phyloP scores from a whole-genome alignment of 2,329 filamentous ascomycete species.

The Dothistroma pini region DNA sequence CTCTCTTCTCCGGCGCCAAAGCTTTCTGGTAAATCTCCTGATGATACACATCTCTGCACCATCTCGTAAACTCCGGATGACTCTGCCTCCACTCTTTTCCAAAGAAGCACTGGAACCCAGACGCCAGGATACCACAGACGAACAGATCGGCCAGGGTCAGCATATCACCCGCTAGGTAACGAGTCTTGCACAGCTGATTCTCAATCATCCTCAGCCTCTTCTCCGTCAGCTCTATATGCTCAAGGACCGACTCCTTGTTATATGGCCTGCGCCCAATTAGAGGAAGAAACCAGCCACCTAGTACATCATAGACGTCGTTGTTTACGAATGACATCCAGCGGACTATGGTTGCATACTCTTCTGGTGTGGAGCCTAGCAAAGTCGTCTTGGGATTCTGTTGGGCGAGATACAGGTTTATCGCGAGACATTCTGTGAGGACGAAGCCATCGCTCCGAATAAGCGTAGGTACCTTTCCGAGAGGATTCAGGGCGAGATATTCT shows the following conservation, averaged over 20 bases:
- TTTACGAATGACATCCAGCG: not conserved
- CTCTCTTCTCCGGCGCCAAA: conserved; percentile 1
- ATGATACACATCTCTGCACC: not conserved
- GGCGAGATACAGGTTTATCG: not conserved
- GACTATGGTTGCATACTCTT: not conserved
- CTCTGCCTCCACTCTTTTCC: not conserved
- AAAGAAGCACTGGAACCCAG: not conserved
- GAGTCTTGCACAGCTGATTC: not conserved
- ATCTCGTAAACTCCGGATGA: not conserved
- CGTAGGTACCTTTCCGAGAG: not conserved
- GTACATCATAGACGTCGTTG: not conserved
- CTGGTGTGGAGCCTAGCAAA: not conserved
- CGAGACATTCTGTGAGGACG: not conserved
- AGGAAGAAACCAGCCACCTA: not conserved
- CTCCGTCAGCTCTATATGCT: not conserved
- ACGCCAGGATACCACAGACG: not conserved
- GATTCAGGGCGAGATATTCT: not conserved
- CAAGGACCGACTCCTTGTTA: not conserved
- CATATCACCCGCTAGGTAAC: not conserved
- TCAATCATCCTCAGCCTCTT: conserved; percentile 1
- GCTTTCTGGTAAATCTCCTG: not conserved
- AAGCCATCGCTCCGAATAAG: not conserved
- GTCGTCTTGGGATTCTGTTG: not conserved
- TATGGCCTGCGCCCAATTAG: not conserved
- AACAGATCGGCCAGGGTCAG: not conserved